A percentile compares a stretch with the other conserved stretches of the same genome.
phyloP scores from a whole-genome alignment of 2,329 filamentous ascomycete species.

The Fusarium sp. region DNA sequence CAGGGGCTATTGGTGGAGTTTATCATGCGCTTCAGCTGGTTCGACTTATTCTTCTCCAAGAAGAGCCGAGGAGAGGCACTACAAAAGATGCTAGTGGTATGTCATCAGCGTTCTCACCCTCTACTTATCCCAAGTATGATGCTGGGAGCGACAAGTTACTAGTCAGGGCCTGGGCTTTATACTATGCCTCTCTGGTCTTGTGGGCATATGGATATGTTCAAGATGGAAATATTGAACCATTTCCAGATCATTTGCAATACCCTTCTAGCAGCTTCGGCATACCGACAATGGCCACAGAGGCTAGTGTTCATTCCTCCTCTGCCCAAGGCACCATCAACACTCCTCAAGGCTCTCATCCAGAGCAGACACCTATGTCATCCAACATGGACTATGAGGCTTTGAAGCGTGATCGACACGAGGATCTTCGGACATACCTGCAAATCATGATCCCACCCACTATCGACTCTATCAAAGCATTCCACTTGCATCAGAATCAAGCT shows the following conservation, averaged over 20 bases:
- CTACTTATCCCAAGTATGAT: slow-evolving; percentile 43
- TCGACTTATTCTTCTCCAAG: slow-evolving; percentile 44
- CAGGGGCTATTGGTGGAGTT: slow-evolving; percentile 46
- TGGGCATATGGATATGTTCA: slow-evolving; percentile 48
- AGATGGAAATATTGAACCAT: slow-evolving; percentile 46
- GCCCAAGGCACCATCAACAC: slow-evolving; percentile 29
- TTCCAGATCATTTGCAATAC: slow-evolving; percentile 45
- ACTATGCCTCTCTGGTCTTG: slow-evolving; percentile 46
- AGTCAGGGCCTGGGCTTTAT: slow-evolving; percentile 45
- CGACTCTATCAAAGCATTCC: slow-evolving; percentile 47
- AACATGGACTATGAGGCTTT: slow-evolving; percentile 39
- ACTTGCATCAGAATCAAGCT: slow-evolving; percentile 47
- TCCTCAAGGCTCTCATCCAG: slow-evolving; percentile 35
- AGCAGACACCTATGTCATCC: slow-evolving; percentile 31
- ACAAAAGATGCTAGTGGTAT: slow-evolving; percentile 25
- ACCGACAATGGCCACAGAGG: slow-evolving; percentile 27
- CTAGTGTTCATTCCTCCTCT: slow-evolving; percentile 39
- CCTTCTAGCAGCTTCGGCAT: slow-evolving; percentile 28
- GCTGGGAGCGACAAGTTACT: slow-evolving; percentile 44
- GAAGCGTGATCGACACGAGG: slow-evolving; percentile 44
- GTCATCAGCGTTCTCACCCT: slow-evolving; percentile 32
- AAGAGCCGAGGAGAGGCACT: slow-evolving; percentile 30
- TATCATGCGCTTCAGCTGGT: slow-evolving; percentile 47
- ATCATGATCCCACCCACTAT: slow-evolving; percentile 48
- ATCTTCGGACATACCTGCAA: slow-evolving; percentile 46